These are phyloP conservation scores for Rhizophagus clarus DNA, from an alignment of 192 early-diverging fungal species.

Conservation along the genomic window DNA sequence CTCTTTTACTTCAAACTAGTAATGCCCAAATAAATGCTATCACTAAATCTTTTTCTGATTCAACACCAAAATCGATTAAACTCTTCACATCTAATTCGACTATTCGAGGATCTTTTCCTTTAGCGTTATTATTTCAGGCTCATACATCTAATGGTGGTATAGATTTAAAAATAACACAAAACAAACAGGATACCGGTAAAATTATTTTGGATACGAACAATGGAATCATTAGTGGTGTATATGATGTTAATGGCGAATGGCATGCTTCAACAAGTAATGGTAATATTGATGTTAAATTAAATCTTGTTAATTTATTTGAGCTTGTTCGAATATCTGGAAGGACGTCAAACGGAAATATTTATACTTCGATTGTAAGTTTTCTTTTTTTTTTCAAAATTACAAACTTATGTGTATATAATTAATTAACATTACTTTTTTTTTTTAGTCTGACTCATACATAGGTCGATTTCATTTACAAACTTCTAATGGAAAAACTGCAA, in stretches of 20 bases:
- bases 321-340: not conserved
- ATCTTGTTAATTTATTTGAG: not conserved
- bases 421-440: not conserved
- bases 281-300: not conserved
- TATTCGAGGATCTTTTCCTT: not conserved
- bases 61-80: not conserved
- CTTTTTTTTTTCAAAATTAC: not conserved
- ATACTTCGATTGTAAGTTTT: not conserved
- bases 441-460: conserved; percentile 6
- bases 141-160: not conserved
- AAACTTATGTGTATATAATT: no score
- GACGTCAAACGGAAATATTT: not conserved
- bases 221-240: conserved; percentile 12
- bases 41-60: not conserved
- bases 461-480: conserved; percentile 7
- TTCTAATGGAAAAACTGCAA: not conserved
- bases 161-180: not conserved
- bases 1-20: not conserved
- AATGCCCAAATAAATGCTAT: not conserved
- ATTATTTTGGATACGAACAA: not conserved
- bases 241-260: conserved; percentile 13
- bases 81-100: not conserved
- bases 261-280: conserved; percentile 8
- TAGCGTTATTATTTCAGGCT: not conserved
- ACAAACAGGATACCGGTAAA: not conserved